Percentiles rank a stretch among this genome's conserved stretches.
Evolutionary conservation across 1,284 basidiomycete species (phyloP).

Genomic region (Cystobasidiaceae sp.): DNA sequence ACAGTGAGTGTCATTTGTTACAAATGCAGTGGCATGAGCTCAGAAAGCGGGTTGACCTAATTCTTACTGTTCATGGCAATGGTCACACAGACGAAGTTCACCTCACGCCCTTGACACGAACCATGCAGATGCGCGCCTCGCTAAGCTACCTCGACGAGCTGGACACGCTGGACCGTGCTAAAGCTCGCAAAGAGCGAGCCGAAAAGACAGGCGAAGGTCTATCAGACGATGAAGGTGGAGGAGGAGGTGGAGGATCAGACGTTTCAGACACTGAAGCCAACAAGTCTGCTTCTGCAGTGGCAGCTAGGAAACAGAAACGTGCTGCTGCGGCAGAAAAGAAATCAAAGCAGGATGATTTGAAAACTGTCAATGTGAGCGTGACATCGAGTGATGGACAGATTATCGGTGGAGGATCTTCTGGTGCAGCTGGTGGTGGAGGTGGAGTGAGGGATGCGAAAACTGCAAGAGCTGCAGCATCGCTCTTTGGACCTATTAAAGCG

Average conservation of each 20-base stretch:
- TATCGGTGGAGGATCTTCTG: conserved; percentile 31
- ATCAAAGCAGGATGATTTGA: conserved; percentile 40
- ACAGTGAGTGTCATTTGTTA: conserved; percentile 37
- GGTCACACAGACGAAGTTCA: conserved; percentile 39
- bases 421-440: conserved; percentile 10
- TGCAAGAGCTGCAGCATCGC: conserved; percentile 38
- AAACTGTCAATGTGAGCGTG: conserved; percentile 40
- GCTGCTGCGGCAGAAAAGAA: conserved; percentile 39
- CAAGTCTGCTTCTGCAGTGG: conserved; percentile 37
- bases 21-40: too few relatives aligned
- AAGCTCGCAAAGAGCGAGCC: conserved; percentile 36
- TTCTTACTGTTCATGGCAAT: neutral
- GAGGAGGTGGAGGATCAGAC: conserved; percentile 28
- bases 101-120: conserved; percentile 42
- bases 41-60: too few relatives aligned
- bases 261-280: conserved; percentile 37
- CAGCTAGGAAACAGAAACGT: conserved; percentile 33
- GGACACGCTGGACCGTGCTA: conserved; percentile 35
- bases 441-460: conserved; percentile 32
- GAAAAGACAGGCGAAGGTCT: conserved; percentile 34
- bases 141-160: conserved; percentile 43
- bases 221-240: conserved; percentile 31
- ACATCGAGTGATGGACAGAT: too few relatives aligned
- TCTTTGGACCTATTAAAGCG: conserved; percentile 43
- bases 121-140: conserved; percentile 43